phyloP scores from a whole-genome alignment of 495 filamentous ascomycete genomes.

The Tuber magnatum region DNA sequence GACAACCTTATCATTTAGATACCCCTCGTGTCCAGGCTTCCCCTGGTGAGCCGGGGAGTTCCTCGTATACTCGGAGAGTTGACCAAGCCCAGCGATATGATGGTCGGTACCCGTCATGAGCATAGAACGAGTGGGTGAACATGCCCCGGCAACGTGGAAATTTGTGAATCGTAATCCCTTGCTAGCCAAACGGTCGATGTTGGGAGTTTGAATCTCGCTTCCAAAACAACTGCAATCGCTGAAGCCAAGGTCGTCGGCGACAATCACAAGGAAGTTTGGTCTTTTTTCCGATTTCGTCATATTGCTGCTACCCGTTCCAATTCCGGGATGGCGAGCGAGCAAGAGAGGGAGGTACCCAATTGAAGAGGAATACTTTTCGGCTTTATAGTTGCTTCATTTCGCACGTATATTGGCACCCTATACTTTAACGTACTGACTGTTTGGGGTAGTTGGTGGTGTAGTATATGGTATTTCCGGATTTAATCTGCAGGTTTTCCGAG shows the following conservation, averaged over 20 bases:
- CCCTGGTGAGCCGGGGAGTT: slow-evolving; percentile 35
- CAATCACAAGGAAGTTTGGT: slow-evolving; percentile 58
- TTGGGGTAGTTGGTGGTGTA: neutral
- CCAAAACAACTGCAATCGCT: slow-evolving; percentile 57
- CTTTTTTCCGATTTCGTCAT: slow-evolving; percentile 17
- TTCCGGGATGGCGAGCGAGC: neutral
- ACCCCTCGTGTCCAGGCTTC: slow-evolving; percentile 63
- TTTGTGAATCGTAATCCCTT: slow-evolving; percentile 55
- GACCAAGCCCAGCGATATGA: slow-evolving; percentile 49
- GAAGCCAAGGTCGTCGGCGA: slow-evolving; percentile 60
- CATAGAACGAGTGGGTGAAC: slow-evolving; percentile 60
- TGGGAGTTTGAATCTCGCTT: slow-evolving; percentile 57
- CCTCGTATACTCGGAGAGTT: slow-evolving; percentile 44
- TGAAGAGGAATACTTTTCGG: neutral
- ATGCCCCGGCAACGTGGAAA: slow-evolving; percentile 59
- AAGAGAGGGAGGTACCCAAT: neutral
- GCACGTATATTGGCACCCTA: neutral
- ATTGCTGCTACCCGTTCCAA: neutral
- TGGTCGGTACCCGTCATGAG: slow-evolving; percentile 52
- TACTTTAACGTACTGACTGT: neutral
- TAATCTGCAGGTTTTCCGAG: neutral
- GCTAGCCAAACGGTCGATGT: slow-evolving; percentile 53
- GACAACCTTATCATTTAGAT: slow-evolving; percentile 57
- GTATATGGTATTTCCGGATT: neutral
- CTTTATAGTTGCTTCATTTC: neutral